Conservation (phyloP, 2,329 filamentous ascomycete genomes). For the Epichloe amarillans region DNA sequence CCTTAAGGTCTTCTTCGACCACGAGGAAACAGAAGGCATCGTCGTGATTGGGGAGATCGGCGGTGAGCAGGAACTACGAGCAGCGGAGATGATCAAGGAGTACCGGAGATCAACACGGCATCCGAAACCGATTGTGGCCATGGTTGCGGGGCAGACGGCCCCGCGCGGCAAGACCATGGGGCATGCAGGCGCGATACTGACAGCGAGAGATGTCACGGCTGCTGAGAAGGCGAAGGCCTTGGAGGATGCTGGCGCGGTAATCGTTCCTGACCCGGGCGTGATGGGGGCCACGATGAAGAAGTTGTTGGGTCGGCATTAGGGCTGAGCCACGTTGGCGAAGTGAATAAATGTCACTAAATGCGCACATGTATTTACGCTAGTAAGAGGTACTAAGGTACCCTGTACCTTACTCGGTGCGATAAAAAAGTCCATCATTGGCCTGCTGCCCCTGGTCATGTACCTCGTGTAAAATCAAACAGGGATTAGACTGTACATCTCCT, state of each 20-base stretch:
- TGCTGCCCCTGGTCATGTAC: too few species aligned
- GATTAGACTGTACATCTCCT: too few species aligned
- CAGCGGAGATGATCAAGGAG: constrained; percentile 57
- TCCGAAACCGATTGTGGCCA: constrained; percentile 51
- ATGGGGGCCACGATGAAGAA: constrained; percentile 24
- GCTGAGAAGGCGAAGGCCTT: constrained; percentile 21
- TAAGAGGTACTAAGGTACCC: too few species aligned
- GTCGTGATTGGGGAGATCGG: constrained; percentile 62
- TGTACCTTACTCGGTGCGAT: too few species aligned
- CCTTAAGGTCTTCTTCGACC: constrained; percentile 51
- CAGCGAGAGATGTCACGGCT: constrained; percentile 18
- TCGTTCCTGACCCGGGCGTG: constrained; percentile 25
- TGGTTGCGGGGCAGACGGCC: constrained; percentile 52
- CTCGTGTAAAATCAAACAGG: too few species aligned
- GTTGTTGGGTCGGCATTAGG: constrained; percentile 14
- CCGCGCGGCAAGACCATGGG: constrained; percentile 53
- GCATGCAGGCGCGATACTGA: constrained; percentile 52
- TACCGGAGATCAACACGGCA: constrained; percentile 42
- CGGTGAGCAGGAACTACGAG: constrained; percentile 54
- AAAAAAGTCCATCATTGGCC: too few species aligned
- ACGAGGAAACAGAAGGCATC: constrained; percentile 57
- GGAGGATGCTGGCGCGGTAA: constrained; percentile 20
- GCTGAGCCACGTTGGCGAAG: too few species aligned
- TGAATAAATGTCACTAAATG: too few species aligned
- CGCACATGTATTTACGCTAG: too few species aligned